These are phyloP conservation scores for Cyberlindnera maritima DNA, from an alignment of 805 yeast genomes.

Conservation along the genomic window DNA sequence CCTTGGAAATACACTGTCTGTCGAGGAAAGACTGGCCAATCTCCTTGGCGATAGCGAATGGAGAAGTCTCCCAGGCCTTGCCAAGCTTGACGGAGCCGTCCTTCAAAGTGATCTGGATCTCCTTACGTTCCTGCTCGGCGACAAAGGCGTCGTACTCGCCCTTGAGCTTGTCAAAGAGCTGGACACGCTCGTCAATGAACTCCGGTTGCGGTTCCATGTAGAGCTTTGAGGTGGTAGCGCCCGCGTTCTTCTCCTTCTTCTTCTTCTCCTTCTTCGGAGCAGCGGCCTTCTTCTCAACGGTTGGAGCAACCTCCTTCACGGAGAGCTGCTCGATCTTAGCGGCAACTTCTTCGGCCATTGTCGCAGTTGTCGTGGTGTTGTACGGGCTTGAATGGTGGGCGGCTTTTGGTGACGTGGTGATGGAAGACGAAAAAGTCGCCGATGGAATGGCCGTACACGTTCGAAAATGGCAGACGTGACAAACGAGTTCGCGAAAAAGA, in stretches of 20 bases:
- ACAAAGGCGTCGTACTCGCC: constrained; percentile 71
- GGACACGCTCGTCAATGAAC: constrained; percentile 75
- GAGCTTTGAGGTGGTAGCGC: constrained; percentile 34
- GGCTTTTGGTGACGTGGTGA: constrained; percentile 1
- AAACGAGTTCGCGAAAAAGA: not conserved
- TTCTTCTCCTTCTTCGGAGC: constrained; percentile 35
- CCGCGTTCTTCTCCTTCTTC: constrained; percentile 40
- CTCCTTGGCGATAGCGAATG: constrained; percentile 76
- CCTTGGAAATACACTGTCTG: constrained; percentile 87
- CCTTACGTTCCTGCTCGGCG: constrained; percentile 56
- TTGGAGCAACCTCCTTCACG: constrained; percentile 28
- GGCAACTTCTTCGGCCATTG: constrained; percentile 42
- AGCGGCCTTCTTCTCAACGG: constrained; percentile 20
- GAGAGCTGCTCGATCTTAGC: constrained; percentile 46
- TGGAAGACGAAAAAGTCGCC: constrained; percentile 1
- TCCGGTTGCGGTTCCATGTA: constrained; percentile 76
- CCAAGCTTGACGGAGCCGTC: constrained; percentile 84
- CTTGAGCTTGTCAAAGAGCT: constrained; percentile 77
- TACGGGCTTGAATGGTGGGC: too few relatives aligned
- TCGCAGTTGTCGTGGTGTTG: not conserved
- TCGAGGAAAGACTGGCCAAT: constrained; percentile 89
- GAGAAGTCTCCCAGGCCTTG: constrained; percentile 85
- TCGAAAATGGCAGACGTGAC: constrained; percentile 1
- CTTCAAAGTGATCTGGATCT: constrained; percentile 77
- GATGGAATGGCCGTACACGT: not conserved